phyloP scores from a whole-genome alignment of 2,329 filamentous ascomycete species.

The Tolypocladium album region DNA sequence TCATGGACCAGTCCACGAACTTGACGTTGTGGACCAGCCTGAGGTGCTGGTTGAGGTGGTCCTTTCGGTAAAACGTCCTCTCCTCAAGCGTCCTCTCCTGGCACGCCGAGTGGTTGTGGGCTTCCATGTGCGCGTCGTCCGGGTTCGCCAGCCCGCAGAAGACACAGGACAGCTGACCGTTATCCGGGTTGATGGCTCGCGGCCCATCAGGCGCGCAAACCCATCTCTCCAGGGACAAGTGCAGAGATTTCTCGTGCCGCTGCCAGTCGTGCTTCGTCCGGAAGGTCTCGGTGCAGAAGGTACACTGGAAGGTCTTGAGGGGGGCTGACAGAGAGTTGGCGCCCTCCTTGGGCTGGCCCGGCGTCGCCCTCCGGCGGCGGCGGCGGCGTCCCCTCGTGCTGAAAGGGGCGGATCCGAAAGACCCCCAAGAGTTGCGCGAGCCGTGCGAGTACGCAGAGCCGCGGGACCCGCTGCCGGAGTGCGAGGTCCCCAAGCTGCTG shows the following conservation, averaged over 20 bases:
- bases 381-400: conserved; percentile 34
- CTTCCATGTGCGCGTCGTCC: conserved; percentile 43
- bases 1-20: conserved; percentile 53
- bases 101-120: conserved; percentile 52
- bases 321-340: conserved; percentile 26
- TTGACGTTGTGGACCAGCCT: conserved; percentile 53
- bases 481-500: conserved; percentile 50
- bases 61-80: conserved; percentile 56
- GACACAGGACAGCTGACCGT: conserved; percentile 44
- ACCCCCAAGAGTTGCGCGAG: conserved; percentile 46
- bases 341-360: conserved; percentile 23
- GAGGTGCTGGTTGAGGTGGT: conserved; percentile 56
- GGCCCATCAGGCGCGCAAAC: conserved; percentile 51
- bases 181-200: conserved; percentile 45
- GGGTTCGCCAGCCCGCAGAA: conserved; percentile 49
- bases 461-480: conserved; percentile 47
- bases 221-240: conserved; percentile 55
- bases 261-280: conserved; percentile 61
- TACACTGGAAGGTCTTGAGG: conserved; percentile 53
- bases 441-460: conserved; percentile 48
- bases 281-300: conserved; percentile 59
- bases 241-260: conserved; percentile 58
- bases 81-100: conserved; percentile 53
- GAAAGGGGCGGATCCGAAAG: conserved; percentile 33
- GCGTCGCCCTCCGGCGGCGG: conserved; percentile 32